phyloP scores from a whole-genome alignment of 2,329 filamentous ascomycete genomes.

The Penicillium sclerotigenum region DNA sequence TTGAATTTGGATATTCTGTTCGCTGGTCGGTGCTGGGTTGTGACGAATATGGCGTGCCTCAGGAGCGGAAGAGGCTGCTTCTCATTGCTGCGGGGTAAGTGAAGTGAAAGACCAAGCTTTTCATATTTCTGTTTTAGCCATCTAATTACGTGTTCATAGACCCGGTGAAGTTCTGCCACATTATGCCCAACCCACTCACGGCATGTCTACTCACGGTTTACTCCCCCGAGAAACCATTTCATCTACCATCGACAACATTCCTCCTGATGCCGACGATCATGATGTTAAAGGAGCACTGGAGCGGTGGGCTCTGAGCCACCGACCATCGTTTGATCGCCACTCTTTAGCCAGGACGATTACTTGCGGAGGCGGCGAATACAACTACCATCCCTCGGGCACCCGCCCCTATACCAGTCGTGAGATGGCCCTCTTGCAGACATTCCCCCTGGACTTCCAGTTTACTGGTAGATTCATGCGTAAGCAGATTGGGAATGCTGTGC shows the following conservation, averaged over 20 bases:
- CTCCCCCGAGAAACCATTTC: constrained; percentile 42
- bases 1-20: constrained; percentile 64
- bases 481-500: constrained; percentile 79
- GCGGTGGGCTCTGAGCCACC: constrained; percentile 27
- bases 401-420: constrained; percentile 66
- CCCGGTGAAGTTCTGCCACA: constrained; percentile 68
- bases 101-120: neutral
- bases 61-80: constrained; percentile 49
- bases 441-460: constrained; percentile 62
- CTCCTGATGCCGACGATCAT: constrained; percentile 42
- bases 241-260: constrained; percentile 43
- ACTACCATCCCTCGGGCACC: constrained; percentile 63
- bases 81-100: constrained; percentile 54
- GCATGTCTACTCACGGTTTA: constrained; percentile 29
- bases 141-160: constrained; percentile 42
- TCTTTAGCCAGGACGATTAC: constrained; percentile 62
- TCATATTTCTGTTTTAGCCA: neutral
- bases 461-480: constrained; percentile 41
- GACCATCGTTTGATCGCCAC: constrained; percentile 45
- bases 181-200: constrained; percentile 63
- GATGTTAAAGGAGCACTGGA: constrained; percentile 31
- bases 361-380: constrained; percentile 55
- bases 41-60: constrained; percentile 50
- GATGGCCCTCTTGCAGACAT: constrained; percentile 66
- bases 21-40: constrained; percentile 62